Conservation (phyloP, 2,329 filamentous ascomycete genomes). For the Fusarium robinianum region DNA sequence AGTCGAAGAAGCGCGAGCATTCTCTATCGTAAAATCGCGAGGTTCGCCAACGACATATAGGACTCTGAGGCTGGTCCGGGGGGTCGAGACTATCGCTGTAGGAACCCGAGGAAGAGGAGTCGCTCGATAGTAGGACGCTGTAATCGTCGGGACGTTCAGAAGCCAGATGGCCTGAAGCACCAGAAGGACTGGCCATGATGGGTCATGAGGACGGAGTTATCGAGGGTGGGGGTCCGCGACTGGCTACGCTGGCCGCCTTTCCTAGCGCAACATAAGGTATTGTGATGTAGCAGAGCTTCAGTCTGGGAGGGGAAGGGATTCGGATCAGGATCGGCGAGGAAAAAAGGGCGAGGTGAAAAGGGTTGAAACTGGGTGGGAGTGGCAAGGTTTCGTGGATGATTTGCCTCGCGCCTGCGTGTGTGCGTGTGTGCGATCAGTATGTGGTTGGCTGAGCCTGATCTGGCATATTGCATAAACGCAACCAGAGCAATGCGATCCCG, state of each 20-base stretch:
- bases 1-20: conserved; percentile 54
- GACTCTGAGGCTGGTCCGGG: conserved; percentile 10
- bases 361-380: conserved; percentile 1
- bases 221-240: conserved; percentile 6
- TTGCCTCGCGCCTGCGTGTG: conserved; percentile 22
- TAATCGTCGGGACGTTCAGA: conserved; percentile 23
- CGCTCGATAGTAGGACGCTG: conserved; percentile 16
- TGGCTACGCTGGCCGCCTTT: conserved; percentile 13
- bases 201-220: conserved; percentile 27
- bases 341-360: not conserved
- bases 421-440: conserved; percentile 34
- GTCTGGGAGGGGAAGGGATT: conserved; percentile 2
- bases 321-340: not conserved
- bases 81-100: conserved; percentile 40
- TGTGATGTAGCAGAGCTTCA: not conserved
- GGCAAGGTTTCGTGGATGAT: conserved; percentile 20
- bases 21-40: conserved; percentile 48
- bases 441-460: conserved; percentile 29
- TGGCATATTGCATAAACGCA: conserved; percentile 36
- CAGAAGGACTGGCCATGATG: conserved; percentile 36
- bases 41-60: conserved; percentile 46
- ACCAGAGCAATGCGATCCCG: no score
- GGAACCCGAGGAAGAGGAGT: conserved; percentile 43
- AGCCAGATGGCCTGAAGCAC: conserved; percentile 26
- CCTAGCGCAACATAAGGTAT: conserved; percentile 21